Conservation (phyloP, 257 asterid genomes). For the Solanum microdontum region DNA sequence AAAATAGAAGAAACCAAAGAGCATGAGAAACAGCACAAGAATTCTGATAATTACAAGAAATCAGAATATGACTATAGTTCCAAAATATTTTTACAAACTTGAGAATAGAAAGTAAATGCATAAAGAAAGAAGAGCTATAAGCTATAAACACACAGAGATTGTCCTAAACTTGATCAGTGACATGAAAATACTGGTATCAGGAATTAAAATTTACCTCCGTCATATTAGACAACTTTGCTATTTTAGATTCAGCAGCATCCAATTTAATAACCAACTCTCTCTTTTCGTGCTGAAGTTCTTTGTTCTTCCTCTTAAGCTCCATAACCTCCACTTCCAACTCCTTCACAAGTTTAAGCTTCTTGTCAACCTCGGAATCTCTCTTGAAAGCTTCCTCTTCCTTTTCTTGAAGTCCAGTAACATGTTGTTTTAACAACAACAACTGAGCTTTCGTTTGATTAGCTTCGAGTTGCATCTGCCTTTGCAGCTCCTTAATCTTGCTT, state of each 20-base stretch:
- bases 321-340: conserved; percentile 79
- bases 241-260: conserved; percentile 62
- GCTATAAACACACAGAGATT: neutral
- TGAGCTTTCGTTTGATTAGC: conserved; percentile 88
- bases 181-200: neutral
- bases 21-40: neutral
- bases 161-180: neutral
- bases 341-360: conserved; percentile 63
- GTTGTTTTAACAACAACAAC: conserved; percentile 78
- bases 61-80: neutral
- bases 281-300: conserved; percentile 89
- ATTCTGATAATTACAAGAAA: neutral
- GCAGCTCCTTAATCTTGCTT: conserved; percentile 70
- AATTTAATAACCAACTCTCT: conserved; percentile 68
- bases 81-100: neutral
- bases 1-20: neutral
- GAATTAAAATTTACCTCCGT: conserved; percentile 54
- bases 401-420: conserved; percentile 71
- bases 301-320: conserved; percentile 89
- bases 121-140: neutral
- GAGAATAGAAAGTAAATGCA: neutral
- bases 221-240: conserved; percentile 61
- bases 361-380: conserved; percentile 60
- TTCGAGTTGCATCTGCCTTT: conserved; percentile 82
- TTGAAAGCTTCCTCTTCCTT: conserved; percentile 63